Conservation (phyloP, 2,329 filamentous ascomycete species). For the Pseudocercospora musae region DNA sequence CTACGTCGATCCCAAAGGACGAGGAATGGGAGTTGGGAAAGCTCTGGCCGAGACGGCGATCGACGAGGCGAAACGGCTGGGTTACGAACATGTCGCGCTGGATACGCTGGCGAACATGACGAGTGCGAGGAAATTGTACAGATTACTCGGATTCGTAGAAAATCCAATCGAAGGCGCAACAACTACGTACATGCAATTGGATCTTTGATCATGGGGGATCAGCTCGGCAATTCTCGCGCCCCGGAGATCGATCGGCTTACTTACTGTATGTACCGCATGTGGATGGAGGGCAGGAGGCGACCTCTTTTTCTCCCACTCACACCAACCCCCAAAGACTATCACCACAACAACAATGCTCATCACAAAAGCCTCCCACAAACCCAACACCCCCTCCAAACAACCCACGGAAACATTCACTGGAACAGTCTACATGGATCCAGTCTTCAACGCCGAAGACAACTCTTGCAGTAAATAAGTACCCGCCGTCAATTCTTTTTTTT, state of each 20-base stretch:
- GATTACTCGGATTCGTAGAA: conserved; percentile 50
- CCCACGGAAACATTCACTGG: conserved; percentile 32
- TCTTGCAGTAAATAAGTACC: conserved; percentile 23
- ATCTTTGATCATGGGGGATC: too few species aligned
- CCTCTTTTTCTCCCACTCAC: background rate
- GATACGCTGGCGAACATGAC: conserved; percentile 56
- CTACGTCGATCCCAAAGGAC: conserved; percentile 48
- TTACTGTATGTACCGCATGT: too few species aligned
- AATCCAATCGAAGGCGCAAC: conserved; percentile 53
- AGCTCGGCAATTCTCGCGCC: too few species aligned
- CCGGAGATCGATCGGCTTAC: too few species aligned
- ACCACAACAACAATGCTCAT: conserved; percentile 24
- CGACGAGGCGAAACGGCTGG: conserved; percentile 44
- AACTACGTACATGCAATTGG: conserved; percentile 48
- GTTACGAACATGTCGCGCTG: conserved; percentile 53
- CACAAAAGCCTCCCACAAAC: conserved; percentile 29
- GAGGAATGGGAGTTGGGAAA: conserved; percentile 51
- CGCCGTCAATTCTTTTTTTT: too few species aligned
- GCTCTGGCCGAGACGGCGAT: conserved; percentile 48
- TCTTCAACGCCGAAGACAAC: conserved; percentile 33
- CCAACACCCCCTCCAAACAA: conserved; percentile 25
- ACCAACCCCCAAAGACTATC: too few species aligned
- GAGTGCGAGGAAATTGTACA: conserved; percentile 51
- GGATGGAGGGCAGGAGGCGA: too few species aligned
- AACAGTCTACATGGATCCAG: conserved; percentile 31